Evolutionary conservation across 2,329 filamentous ascomycete genomes (phyloP), one percentile per base, ranked within the genome.

Genomic region (Neonectria ditissima): DNA sequence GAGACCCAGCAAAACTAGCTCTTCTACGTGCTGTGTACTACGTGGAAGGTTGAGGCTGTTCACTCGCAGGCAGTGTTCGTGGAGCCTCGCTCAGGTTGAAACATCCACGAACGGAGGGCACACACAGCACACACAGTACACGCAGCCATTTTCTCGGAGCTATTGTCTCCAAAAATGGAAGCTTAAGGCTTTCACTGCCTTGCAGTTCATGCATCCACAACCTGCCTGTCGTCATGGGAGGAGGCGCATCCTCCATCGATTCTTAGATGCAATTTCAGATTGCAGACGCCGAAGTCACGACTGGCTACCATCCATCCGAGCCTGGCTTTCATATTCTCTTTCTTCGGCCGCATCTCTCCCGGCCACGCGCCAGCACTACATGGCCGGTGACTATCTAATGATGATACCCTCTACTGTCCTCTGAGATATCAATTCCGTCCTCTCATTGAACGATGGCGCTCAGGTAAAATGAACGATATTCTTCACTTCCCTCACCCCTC

Each of bases 31-130:
- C 13, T 30, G 7, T 2, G 28, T 37, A n/a, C n/a, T n/a, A n/a
- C n/a, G n/a, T n/a, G n/a, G 43, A 43, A 26, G 22, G 41, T 13
- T 30, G 60, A 58, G 60, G 60, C 60, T 50, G 60, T 63, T 63
- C 60, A 63, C 53, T 47, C 32, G 10, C 39, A 20, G 26, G 47
- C 47, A 50, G 47, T 50, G 26, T 32, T 28, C 34, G 16, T 37
- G 34, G 14, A 28, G 45, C 28, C 16, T 30, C 45, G 24, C 45
- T 30, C 45, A 24, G 16, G 28, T 11, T 13, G 45, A 48, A 7
- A 28, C 26, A 10, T 28, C 16, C 45, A 30, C 45, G 14, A 30
- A 10, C 45, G 30, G 9, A 30, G 20, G 43, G 26, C 45, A 30
- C n/a, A n/a, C n/a, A n/a, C n/a, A n/a, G n/a, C n/a, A n/a, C n/a